These are phyloP conservation scores for Talaromyces verruculosus DNA, from an alignment of 2,329 filamentous ascomycete species.

Conservation along the genomic window DNA sequence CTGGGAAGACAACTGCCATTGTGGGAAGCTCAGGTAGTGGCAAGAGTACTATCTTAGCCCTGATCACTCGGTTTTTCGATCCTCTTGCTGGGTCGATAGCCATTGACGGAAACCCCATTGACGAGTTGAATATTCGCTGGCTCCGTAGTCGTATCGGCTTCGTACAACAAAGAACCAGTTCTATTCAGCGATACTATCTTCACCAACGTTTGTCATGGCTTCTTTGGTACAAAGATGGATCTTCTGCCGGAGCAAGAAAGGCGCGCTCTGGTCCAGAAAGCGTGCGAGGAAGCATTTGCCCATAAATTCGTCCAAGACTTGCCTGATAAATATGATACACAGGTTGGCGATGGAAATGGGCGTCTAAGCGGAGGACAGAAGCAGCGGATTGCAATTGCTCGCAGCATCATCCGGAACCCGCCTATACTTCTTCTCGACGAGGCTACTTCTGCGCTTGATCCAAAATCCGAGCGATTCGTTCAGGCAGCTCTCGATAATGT, in stretches of 20 bases:
- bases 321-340: neutral
- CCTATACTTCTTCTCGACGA: slow-evolving; percentile 92
- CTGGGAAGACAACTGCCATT: neutral
- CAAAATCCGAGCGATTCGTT: slow-evolving; percentile 89
- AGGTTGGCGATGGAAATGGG: neutral
- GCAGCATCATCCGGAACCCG: slow-evolving; percentile 84
- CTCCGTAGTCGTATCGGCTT: neutral
- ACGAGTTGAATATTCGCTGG: neutral
- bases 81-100: neutral
- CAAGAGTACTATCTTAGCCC: neutral
- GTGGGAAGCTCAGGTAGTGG: slow-evolving; percentile 2
- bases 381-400: slow-evolving; percentile 90
- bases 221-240: neutral
- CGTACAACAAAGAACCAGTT: neutral
- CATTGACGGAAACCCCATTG: neutral
- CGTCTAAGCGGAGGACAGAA: slow-evolving; percentile 75
- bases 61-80: neutral
- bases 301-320: neutral
- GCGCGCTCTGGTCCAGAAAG: neutral
- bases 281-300: neutral
- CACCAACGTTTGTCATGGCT: neutral
- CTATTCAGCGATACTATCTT: neutral
- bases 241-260: neutral
- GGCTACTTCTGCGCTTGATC: slow-evolving; percentile 90
- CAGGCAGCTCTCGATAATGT: slow-evolving; percentile 91